These are phyloP conservation scores for Camillea tinctor DNA, from an alignment of 2,329 filamentous ascomycete species.

Conservation along the genomic window DNA sequence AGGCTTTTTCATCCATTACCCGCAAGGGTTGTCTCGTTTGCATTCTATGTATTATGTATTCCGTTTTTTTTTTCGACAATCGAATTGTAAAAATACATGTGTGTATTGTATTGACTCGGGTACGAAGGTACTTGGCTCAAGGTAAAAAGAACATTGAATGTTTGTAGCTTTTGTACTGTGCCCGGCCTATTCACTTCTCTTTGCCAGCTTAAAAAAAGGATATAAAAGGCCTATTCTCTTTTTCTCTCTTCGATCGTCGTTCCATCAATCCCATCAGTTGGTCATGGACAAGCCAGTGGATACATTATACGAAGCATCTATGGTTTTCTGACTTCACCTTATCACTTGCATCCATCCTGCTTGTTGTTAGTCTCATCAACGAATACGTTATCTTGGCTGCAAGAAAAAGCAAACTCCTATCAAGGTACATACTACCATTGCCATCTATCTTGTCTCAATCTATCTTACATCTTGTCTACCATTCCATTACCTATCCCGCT, in stretches of 20 bases:
- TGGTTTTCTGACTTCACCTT: not conserved
- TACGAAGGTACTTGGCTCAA: not conserved
- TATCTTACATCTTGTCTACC: too few species aligned
- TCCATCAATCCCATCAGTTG: not conserved
- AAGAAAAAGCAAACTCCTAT: not conserved
- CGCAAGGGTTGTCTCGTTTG: not conserved
- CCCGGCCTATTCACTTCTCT: not conserved
- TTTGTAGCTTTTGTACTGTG: not conserved
- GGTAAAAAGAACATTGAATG: not conserved
- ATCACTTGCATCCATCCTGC: not conserved
- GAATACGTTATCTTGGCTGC: not conserved
- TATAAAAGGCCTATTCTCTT: not conserved
- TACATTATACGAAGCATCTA: not conserved
- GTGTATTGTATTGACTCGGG: not conserved
- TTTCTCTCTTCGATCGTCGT: not conserved
- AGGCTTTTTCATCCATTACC: too few species aligned
- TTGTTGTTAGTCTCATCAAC: not conserved
- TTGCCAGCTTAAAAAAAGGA: not conserved
- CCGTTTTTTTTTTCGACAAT: not conserved
- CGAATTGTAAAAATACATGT: not conserved
- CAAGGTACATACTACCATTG: not conserved
- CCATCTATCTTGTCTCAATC: too few species aligned
- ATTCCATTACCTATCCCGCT: too few species aligned
- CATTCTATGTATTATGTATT: too few species aligned
- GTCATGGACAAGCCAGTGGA: not conserved